Evolutionary conservation across 306 rosid species (phyloP), one percentile per base, ranked within the genome.

Genomic region (Lotus japonicus): DNA sequence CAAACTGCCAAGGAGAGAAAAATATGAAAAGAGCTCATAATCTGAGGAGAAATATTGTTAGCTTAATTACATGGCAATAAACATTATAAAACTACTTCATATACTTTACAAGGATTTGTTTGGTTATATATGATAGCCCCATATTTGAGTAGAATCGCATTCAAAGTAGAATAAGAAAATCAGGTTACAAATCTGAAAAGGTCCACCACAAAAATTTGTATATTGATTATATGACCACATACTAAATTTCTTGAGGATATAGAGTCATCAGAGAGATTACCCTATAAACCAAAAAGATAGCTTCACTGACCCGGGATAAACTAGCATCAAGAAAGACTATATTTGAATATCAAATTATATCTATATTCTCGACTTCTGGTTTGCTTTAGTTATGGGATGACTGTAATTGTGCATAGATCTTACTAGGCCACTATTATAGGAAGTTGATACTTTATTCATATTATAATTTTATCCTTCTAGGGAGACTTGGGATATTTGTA

Each of bases 1-100:
- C 68, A 71, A 87, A 86, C 98, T 92, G 87, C 54, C 80, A 70
- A 46, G 15, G 13, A 50, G 17, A 0, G 17, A 45, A 33, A 39
- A 36, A 61, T 51, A 73, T 36, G 62, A 49, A 35, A 74, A 69
- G 70, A 51, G 14, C 43, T 64, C 52, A n/a, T 26, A 77, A 77
- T 55, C 72, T 15, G 39, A 36, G 43, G 74, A 69, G 41, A 14
- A 16, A 58, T 56, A 33, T 18, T 48, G 50, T 49, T 33, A 35
- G 41, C 12, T 43, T 61, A 71, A 9, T 42, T 68, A 62, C 19
- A 57, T 38, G 43, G 21, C 23, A 70, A 13, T 10, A 59, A 51
- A 48, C 59, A 68, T 62, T 17, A 31, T 18, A 48, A 10, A 26
- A 66, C 16, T 50, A 64, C 19, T 23, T 50, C 19, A 71, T 49